A percentile compares a stretch with the other conserved stretches of the same genome.
Conservation (phyloP, 73 alveolate species). For the Symbiodinium pilosum region DNA sequence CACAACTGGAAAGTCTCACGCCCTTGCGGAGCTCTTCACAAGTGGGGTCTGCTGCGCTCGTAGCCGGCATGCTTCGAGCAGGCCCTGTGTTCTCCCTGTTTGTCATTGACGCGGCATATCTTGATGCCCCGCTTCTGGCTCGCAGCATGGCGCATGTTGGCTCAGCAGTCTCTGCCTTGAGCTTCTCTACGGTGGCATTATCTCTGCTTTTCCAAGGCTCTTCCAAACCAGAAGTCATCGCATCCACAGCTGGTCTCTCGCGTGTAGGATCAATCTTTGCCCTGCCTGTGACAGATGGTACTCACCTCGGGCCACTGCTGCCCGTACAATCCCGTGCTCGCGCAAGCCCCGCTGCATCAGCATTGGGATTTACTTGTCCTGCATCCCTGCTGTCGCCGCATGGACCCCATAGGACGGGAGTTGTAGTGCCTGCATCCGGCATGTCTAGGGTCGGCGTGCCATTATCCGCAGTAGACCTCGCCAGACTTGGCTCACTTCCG, state of each 20-base stretch:
- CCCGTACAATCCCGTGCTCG: background rate
- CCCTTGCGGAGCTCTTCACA: background rate
- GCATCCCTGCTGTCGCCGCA: background rate
- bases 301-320: background rate
- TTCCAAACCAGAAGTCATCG: background rate
- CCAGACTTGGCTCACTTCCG: background rate
- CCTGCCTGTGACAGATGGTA: background rate
- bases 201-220: background rate
- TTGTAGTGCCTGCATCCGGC: background rate
- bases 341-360: background rate
- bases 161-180: background rate
- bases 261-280: background rate
- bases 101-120: background rate
- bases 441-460: background rate
- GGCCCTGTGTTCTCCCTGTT: constrained; percentile 16
- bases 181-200: background rate
- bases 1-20: background rate
- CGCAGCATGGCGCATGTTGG: constrained; percentile 25
- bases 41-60: background rate
- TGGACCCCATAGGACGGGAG: background rate
- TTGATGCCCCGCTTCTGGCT: background rate
- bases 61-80: background rate
- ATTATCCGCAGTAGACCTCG: background rate
- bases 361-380: background rate
- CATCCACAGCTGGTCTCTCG: background rate